Evolutionary conservation across 441 rosid species (phyloP), one percentile per base, ranked within the genome.

Genomic region (Gossypium armourianum): DNA sequence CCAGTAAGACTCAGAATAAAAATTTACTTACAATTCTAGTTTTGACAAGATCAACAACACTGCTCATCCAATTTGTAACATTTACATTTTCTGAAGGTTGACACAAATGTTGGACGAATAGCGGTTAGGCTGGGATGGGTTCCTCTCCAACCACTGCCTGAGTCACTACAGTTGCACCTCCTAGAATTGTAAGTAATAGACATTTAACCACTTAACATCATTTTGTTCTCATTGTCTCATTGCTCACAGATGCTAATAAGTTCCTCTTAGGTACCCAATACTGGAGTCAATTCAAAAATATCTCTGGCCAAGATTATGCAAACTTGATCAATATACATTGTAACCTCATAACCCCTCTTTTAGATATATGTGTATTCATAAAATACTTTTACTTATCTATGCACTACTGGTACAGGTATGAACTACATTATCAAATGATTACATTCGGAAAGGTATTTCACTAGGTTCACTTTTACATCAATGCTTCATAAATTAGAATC

Each of bases 51-150:
- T 36, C 23, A 77, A 57, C 65, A 73, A 73, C 52, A 76, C 17
- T 8, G 19, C 56, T 61, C 56, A 66, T 36, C 55, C 28, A 69
- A 40, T 17, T 7, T 75, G 2, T 43, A 36, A 67, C 55, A 53
- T 70, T 70, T 69, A 69, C 77, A 47, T 72, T 82, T 59, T 65
- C 16, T 68, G 72, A 86, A 95, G 99, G 99, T 95, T 71, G 99
- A 92, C 80, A 95, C 98, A 1, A 92, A 95, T 78, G 99, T 95
- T 40, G 99, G 98, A 76, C 87, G 97, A 36, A 95, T 95, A 77
- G 99, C 98, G 8, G 98, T 95, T 74, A 83, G 99, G 79, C 77
- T 95, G 64, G 99, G 99, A 80, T 95, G 99, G 99, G 99, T 92
- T 54, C 99, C 99, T 65, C 88, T 95, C 61, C 92, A 88, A 79